Conservation (phyloP, 73 alveolate genomes). For the Tetrahymena elliotti region DNA sequence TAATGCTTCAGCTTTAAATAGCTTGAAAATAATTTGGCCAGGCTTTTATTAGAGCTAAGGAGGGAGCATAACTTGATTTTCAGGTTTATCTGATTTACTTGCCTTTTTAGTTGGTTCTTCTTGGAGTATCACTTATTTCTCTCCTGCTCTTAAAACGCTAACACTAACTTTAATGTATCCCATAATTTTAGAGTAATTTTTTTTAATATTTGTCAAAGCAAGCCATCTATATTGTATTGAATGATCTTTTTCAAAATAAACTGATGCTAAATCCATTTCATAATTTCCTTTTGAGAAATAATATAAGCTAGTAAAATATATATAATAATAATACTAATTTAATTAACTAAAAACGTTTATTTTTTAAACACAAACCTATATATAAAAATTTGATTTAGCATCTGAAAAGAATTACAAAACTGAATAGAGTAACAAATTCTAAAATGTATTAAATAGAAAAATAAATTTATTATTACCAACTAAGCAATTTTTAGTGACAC, state of each 20-base stretch:
- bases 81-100: neutral
- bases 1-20: neutral
- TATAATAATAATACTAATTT: neutral
- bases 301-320: neutral
- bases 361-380: neutral
- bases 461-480: neutral
- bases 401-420: neutral
- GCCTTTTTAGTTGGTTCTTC: neutral
- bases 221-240: neutral
- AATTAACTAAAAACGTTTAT: neutral
- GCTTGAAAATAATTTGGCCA: neutral
- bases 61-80: neutral
- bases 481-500: neutral
- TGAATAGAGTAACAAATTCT: neutral
- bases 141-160: neutral
- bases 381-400: neutral
- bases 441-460: neutral
- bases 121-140: neutral
- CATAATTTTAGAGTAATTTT: neutral
- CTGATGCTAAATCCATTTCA: neutral
- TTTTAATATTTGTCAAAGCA: neutral
- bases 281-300: neutral
- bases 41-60: neutral
- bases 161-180: neutral
- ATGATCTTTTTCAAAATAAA: neutral